phyloP scores from a whole-genome alignment of 148 eudicot species.

The Rhododendron simsii region DNA sequence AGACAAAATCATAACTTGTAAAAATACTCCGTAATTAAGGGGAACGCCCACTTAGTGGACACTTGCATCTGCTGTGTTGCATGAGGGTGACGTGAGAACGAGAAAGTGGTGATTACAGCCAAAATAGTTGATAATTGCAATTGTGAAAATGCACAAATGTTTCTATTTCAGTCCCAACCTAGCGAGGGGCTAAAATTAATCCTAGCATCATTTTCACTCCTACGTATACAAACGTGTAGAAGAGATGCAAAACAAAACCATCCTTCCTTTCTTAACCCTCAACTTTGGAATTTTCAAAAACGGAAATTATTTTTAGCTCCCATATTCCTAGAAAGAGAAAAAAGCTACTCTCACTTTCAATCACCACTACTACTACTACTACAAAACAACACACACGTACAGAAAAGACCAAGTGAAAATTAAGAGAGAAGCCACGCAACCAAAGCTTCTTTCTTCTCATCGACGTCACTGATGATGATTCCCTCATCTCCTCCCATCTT shows the following conservation, averaged over 20 bases:
- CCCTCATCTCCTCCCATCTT: not conserved
- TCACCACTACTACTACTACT: too few relatives aligned
- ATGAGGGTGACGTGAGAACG: not conserved
- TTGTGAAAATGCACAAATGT: not conserved
- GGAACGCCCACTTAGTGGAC: too few relatives aligned
- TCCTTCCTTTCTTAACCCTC: not conserved
- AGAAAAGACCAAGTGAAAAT: not conserved
- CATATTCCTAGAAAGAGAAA: too few relatives aligned
- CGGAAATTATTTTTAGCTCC: not conserved
- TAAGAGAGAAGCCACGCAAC: slow-evolving; percentile 55
- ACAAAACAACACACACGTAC: not conserved
- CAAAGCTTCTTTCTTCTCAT: slow-evolving; percentile 53
- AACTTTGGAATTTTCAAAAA: too few relatives aligned
- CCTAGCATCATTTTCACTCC: not conserved
- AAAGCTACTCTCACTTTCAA: not conserved
- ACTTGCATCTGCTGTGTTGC: too few relatives aligned
- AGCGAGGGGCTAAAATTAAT: not conserved
- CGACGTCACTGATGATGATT: slow-evolving; percentile 20
- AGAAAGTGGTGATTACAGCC: too few relatives aligned
- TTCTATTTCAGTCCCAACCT: not conserved
- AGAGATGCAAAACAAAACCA: not conserved
- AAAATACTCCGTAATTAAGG: too few relatives aligned
- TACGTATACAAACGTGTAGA: fast-evolving
- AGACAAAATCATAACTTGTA: too few relatives aligned
- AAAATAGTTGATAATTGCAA: not conserved